These are phyloP conservation scores for Trichophyton mentagrophytes DNA, from an alignment of 2,329 filamentous ascomycete genomes.

Conservation along the genomic window DNA sequence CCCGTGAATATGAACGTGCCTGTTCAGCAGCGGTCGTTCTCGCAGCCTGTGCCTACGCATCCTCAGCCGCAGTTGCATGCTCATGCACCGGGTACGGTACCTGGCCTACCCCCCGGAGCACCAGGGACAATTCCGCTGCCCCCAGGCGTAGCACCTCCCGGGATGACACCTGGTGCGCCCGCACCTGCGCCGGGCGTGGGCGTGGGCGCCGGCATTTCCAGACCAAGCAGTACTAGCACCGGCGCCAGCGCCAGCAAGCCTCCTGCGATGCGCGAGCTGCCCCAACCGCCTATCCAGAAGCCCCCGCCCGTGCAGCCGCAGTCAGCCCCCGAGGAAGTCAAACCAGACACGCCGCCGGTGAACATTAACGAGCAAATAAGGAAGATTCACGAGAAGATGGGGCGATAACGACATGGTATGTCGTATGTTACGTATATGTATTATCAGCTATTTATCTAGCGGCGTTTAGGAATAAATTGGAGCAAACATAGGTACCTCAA, in stretches of 20 bases:
- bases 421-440: neutral
- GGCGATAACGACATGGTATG: conserved; percentile 15
- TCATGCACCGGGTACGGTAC: conserved; percentile 4
- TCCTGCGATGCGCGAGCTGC: neutral
- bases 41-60: neutral
- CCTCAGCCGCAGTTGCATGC: neutral
- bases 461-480: too few species aligned
- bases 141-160: conserved; percentile 43
- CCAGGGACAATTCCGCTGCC: neutral
- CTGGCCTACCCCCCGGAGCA: neutral
- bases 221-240: neutral
- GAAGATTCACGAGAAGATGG: conserved; percentile 48
- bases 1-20: conserved; percentile 22
- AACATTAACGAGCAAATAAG: conserved; percentile 81
- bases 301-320: neutral
- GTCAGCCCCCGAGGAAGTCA: neutral
- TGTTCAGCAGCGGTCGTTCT: neutral
- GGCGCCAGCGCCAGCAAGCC: neutral
- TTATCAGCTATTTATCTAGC: neutral
- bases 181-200: too few species aligned
- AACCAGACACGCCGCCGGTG: conserved; percentile 34
- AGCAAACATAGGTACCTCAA: too few species aligned
- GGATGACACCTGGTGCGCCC: too few species aligned
- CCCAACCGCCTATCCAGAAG: conserved; percentile 7
- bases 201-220: conserved; percentile 34